Evolutionary conservation across 2,329 filamentous ascomycete species (phyloP).

Genomic region (Alternaria arborescens): DNA sequence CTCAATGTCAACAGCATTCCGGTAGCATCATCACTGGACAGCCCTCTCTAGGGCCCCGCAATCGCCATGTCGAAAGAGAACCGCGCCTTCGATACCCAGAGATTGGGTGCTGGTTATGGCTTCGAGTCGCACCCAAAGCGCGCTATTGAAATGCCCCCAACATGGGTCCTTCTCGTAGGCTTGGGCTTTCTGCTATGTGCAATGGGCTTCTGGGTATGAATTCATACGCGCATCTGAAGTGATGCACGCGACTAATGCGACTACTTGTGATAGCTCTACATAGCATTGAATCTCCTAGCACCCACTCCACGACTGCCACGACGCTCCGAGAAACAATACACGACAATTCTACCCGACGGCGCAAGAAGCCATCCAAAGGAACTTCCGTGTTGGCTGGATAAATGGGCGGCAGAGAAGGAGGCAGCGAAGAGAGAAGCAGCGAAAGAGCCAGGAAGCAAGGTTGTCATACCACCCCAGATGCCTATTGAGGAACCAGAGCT

Average conservation of each 20-base stretch:
- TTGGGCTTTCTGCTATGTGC: constrained; percentile 35
- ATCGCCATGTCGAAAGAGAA: constrained; percentile 32
- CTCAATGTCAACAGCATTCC: constrained; percentile 31
- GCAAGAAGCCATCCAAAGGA: constrained; percentile 62
- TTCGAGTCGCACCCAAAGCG: constrained; percentile 37
- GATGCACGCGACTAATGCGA: constrained; percentile 3
- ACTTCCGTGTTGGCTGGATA: constrained; percentile 88
- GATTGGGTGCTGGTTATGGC: constrained; percentile 35
- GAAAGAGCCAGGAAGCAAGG: constrained; percentile 32
- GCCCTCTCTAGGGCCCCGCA: constrained; percentile 18
- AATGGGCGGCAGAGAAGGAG: constrained; percentile 69
- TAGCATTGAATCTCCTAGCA: constrained; percentile 76
- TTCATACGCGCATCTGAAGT: neutral
- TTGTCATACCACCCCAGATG: constrained; percentile 51
- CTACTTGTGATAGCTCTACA: constrained; percentile 64
- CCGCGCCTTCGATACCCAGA: constrained; percentile 38
- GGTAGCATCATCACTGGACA: constrained; percentile 28
- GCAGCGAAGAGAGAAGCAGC: constrained; percentile 46
- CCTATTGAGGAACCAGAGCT: constrained; percentile 78
- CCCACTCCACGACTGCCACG: constrained; percentile 79
- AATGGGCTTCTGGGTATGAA: constrained; percentile 42
- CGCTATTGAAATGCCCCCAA: constrained; percentile 41
- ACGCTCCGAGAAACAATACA: constrained; percentile 84
- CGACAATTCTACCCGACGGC: constrained; percentile 74
- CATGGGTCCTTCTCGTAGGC: constrained; percentile 42